These are phyloP conservation scores for Rhizopus arrhizus DNA, from an alignment of 371 early-diverging fungal species.

Conservation along the genomic window DNA sequence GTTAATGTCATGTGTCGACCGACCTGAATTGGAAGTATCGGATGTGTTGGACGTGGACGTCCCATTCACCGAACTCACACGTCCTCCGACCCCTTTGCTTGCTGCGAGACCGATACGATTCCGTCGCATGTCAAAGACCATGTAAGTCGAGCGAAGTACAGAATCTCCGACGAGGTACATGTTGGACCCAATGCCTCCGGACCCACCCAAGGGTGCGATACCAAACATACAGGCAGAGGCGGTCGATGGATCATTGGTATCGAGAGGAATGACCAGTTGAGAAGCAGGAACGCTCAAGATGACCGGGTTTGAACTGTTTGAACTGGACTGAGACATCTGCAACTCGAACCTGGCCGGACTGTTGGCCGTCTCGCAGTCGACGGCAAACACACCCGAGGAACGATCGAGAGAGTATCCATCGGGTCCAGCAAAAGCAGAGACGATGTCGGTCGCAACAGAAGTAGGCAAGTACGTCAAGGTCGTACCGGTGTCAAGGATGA, in stretches of 20 bases:
- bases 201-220: conserved; percentile 37
- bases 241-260: conserved; percentile 25
- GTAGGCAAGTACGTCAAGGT: conserved; percentile 46
- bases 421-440: conserved; percentile 31
- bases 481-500: conserved; percentile 50
- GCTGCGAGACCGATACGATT: conserved; percentile 48
- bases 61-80: conserved; percentile 20
- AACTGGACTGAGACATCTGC: conserved; percentile 16
- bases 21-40: background rate
- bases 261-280: conserved; percentile 43
- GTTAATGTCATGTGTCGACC: background rate
- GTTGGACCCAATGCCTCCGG: conserved; percentile 16
- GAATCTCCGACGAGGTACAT: conserved; percentile 48
- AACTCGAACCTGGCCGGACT: conserved; percentile 10
- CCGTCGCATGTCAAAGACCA: conserved; percentile 46
- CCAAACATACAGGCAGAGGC: conserved; percentile 45
- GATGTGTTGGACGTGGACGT: background rate
- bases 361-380: conserved; percentile 34
- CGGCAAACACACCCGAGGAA: conserved; percentile 33
- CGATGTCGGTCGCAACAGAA: conserved; percentile 29
- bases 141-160: conserved; percentile 43
- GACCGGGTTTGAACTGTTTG: conserved; percentile 18
- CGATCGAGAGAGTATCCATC: conserved; percentile 27
- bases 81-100: conserved; percentile 38
- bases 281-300: conserved; percentile 33